A percentile compares a stretch with the other conserved stretches of the same genome.
Conservation (phyloP, 495 filamentous ascomycete genomes). For the Talaromyces nanjingensis region DNA sequence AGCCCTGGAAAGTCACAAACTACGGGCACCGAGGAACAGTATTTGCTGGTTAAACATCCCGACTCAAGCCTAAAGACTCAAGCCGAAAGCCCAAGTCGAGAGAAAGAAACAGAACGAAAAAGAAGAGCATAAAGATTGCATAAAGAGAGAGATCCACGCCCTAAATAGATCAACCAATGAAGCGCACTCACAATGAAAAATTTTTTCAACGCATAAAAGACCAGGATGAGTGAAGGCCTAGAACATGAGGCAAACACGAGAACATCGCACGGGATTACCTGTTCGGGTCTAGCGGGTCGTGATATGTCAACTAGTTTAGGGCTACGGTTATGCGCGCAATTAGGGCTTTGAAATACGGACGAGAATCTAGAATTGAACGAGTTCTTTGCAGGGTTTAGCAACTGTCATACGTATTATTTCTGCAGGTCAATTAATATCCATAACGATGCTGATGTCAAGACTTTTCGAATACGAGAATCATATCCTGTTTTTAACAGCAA, state of each 20-base stretch:
- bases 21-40: neutral
- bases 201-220: neutral
- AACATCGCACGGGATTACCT: neutral
- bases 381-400: neutral
- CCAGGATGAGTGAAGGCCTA: neutral
- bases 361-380: neutral
- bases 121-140: neutral
- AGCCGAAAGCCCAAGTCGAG: neutral
- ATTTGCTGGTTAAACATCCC: neutral
- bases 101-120: neutral
- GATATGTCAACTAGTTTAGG: neutral
- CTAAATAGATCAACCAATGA: neutral
- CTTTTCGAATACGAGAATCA: neutral
- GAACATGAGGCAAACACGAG: neutral
- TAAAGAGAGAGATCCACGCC: neutral
- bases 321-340: neutral
- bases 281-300: neutral
- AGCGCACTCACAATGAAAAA: neutral
- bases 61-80: neutral
- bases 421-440: neutral
- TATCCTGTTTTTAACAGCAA: neutral
- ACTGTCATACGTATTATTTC: too few species aligned
- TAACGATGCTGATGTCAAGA: neutral
- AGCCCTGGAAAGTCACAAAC: neutral
- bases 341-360: neutral